Evolutionary conservation across 495 filamentous ascomycete species (phyloP).

Genomic region (Penicillium macrosclerotiorum): DNA sequence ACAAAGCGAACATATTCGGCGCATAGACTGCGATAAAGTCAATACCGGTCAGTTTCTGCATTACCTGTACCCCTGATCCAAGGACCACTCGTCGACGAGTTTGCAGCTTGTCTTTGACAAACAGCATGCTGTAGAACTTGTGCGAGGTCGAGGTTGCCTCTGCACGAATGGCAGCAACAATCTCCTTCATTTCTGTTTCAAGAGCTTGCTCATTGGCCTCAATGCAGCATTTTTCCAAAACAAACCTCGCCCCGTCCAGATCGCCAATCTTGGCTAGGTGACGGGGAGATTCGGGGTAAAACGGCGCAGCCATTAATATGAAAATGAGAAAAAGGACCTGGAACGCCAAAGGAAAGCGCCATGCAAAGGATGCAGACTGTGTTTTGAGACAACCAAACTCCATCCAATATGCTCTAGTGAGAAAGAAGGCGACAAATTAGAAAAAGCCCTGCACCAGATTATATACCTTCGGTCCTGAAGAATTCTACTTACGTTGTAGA

Average conservation of each 20-base stretch:
- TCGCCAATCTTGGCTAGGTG: slow-evolving; percentile 51
- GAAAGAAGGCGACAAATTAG: slow-evolving; percentile 25
- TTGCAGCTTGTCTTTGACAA: slow-evolving; percentile 23
- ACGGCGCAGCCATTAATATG: slow-evolving; percentile 21
- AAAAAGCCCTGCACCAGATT: too few species aligned
- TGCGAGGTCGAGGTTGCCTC: slow-evolving; percentile 23
- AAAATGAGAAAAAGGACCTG: slow-evolving; percentile 27
- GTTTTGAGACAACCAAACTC: slow-evolving; percentile 45
- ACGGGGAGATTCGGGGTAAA: slow-evolving; percentile 54
- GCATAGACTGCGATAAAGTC: slow-evolving; percentile 35
- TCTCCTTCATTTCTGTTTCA: slow-evolving; percentile 29
- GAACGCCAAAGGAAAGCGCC: slow-evolving; percentile 37
- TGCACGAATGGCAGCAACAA: slow-evolving; percentile 18
- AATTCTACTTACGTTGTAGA: slow-evolving; percentile 35
- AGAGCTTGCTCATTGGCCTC: slow-evolving; percentile 14
- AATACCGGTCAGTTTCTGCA: slow-evolving; percentile 44
- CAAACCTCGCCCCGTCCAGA: slow-evolving; percentile 39
- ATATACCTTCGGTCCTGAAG: slow-evolving; percentile 38
- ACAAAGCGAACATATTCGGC: slow-evolving; percentile 29
- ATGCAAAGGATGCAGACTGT: slow-evolving; percentile 25
- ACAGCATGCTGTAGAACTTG: slow-evolving; percentile 22
- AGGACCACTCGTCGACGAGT: slow-evolving; percentile 42
- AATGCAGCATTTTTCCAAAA: slow-evolving; percentile 23
- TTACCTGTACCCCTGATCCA: slow-evolving; percentile 45
- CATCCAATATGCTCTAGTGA: slow-evolving; percentile 52